Conservation (phyloP, 805 yeast species). For the Yamadazyma insecticola region DNA sequence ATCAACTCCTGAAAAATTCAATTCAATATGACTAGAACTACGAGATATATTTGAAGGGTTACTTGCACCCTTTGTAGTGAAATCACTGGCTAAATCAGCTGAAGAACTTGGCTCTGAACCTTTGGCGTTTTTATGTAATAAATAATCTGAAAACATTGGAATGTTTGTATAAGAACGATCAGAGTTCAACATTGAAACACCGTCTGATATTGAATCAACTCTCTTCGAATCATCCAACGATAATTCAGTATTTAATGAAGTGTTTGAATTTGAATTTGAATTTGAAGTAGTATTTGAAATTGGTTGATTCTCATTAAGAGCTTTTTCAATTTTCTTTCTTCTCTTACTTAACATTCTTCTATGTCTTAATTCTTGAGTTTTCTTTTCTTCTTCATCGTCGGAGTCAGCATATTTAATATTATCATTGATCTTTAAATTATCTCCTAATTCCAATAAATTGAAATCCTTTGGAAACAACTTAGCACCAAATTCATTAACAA, state of each 20-base stretch:
- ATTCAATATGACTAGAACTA: slow-evolving; percentile 9
- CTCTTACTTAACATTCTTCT: slow-evolving; percentile 35
- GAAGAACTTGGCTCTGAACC: slow-evolving; percentile 26
- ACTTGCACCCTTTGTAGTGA: too few relatives aligned
- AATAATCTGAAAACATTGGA: slow-evolving; percentile 57
- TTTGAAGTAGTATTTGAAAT: slow-evolving; percentile 7
- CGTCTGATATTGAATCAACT: slow-evolving; percentile 49
- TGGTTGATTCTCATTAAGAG: slow-evolving; percentile 1
- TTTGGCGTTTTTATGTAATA: slow-evolving; percentile 28
- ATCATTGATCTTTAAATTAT: too few relatives aligned
- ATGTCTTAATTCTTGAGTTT: slow-evolving; percentile 25
- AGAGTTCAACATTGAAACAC: slow-evolving; percentile 58
- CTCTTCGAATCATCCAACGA: too few relatives aligned
- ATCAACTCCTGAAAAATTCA: slow-evolving; percentile 23
- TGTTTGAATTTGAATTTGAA: slow-evolving; percentile 8
- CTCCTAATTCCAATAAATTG: slow-evolving; percentile 47
- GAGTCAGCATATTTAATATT: slow-evolving; percentile 35
- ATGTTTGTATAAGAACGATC: slow-evolving; percentile 59
- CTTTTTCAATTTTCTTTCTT: slow-evolving; percentile 10
- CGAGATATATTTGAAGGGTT: too few relatives aligned
- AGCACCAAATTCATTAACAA: slow-evolving; percentile 80
- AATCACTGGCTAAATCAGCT: slow-evolving; percentile 28
- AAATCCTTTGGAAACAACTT: slow-evolving; percentile 78
- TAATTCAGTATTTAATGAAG: slow-evolving; percentile 11
- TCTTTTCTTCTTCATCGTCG: slow-evolving; percentile 48